Evolutionary conservation across 2,329 filamentous ascomycete genomes (phyloP), one percentile per base, ranked within the genome.

Genomic region (Chaetomiaceae sp.): DNA sequence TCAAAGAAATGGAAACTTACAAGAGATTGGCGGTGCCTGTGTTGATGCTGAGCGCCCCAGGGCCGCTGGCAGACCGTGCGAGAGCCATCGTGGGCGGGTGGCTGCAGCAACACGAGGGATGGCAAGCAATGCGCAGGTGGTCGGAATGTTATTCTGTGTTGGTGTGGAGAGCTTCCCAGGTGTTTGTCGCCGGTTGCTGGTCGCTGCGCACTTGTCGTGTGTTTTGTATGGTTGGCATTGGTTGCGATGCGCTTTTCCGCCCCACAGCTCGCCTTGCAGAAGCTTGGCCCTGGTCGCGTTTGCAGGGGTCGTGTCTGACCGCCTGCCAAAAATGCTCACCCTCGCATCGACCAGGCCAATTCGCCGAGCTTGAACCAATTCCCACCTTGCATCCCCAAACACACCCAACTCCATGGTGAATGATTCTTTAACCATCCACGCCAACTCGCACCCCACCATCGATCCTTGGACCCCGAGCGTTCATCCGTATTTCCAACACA

Each of bases 1-100:
- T n/a, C n/a, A n/a, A 34, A 38, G n/a, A n/a, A n/a, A 12, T 48
- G 20, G 7, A 14, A 39, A 70, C 75, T 65, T 60, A 79, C 76
- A 77, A 76, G 55, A 74, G 66, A 65, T 82, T 83, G 56, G 81
- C 81, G 51, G 77, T 72, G 57, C 74, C 76, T 16, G 80, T 83
- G 68, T 84, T 85, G 68, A 84, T 83, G 62, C 76, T 81, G 57
- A 84, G 73, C 63, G 77, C 79, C 57, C 73, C 77, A 55, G 79
- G 79, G 61, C 77, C 79, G 65, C 79, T 82, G 52, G 76, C 75
- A 60, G 79, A 82, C 65, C 79, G 74, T 53, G 54, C 53, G 31
- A 61, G 55, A 34, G 51, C 30, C 55, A 56, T 58, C 5, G 44
- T 33, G n/a, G 23, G 2, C 38, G 45, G 20, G 19, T 17, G 25